Evolutionary conservation across 1,284 basidiomycete genomes (phyloP).

Genomic region (Phenoliferia sp.): DNA sequence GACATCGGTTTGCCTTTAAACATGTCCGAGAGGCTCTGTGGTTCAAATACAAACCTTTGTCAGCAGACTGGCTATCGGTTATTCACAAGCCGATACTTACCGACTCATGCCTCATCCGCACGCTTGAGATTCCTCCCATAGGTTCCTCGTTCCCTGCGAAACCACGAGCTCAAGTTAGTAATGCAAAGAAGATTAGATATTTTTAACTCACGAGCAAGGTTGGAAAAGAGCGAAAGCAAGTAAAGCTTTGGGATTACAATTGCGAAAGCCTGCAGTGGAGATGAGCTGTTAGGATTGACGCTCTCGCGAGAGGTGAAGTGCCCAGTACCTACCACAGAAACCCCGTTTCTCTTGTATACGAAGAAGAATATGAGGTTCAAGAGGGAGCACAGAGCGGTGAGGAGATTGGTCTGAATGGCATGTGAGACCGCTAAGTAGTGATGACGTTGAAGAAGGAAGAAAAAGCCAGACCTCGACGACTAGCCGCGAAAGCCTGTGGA

Average conservation of each 20-base stretch:
- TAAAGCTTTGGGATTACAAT: slow-evolving; percentile 14
- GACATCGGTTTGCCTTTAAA: slow-evolving; percentile 7
- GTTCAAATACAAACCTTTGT: background rate
- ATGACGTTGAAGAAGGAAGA: rapidly evolving
- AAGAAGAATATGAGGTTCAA: slow-evolving; percentile 8
- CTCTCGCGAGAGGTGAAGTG: background rate
- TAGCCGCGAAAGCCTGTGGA: background rate
- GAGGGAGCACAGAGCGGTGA: slow-evolving; percentile 3
- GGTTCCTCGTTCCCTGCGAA: no score
- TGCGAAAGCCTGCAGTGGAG: slow-evolving; percentile 10
- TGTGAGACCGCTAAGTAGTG: no score
- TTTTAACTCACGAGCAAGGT: no score
- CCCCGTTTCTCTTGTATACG: slow-evolving; percentile 5
- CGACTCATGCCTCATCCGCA: background rate
- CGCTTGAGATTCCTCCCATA: background rate
- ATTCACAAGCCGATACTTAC: background rate
- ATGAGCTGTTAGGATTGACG: background rate
- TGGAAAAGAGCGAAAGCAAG: background rate
- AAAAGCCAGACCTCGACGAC: slow-evolving; percentile 10
- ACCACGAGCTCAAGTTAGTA: no score
- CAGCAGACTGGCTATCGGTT: background rate
- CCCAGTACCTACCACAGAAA: background rate
- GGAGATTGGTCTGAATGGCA: slow-evolving; percentile 3
- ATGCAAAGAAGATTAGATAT: no score
- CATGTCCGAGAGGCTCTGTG: slow-evolving; percentile 10